These are phyloP conservation scores for Sugiyamaella americana DNA, from an alignment of 805 yeast genomes.

Conservation along the genomic window DNA sequence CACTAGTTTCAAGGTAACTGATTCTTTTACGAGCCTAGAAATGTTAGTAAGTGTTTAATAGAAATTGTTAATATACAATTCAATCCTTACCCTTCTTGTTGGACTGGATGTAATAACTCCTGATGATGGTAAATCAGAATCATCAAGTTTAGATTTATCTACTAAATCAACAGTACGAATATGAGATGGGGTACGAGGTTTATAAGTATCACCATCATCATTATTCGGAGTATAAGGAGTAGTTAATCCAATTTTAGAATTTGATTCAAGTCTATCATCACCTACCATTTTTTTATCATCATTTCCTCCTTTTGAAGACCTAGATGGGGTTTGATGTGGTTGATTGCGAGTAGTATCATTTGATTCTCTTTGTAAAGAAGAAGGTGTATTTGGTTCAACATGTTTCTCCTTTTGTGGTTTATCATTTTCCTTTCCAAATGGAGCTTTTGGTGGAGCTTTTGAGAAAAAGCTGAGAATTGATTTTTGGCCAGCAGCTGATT, in stretches of 20 bases:
- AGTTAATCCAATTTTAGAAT: background rate
- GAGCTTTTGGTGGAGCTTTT: slow-evolving; percentile 5
- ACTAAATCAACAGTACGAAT: background rate
- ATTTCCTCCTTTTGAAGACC: background rate
- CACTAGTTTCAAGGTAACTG: slow-evolving; percentile 57
- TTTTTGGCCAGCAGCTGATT: slow-evolving; percentile 8
- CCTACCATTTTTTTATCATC: background rate
- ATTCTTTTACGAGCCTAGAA: slow-evolving; percentile 1
- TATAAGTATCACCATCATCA: background rate
- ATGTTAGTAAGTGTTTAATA: slow-evolving; percentile 12
- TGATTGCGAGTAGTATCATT: background rate
- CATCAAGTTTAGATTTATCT: background rate
- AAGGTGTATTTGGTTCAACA: background rate
- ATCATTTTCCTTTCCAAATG: background rate
- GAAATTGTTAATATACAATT: background rate
- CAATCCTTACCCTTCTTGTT: background rate
- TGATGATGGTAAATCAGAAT: background rate
- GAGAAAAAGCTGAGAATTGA: slow-evolving; percentile 9
- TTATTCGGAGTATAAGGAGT: background rate
- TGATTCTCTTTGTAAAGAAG: background rate
- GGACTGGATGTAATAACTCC: background rate
- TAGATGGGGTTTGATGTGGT: background rate
- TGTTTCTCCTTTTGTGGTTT: background rate
- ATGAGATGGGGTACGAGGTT: slow-evolving; percentile 1
- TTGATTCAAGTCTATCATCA: too few relatives aligned